phyloP scores from a whole-genome alignment of 2,329 filamentous ascomycete genomes.

The Incumbomyces lentus region DNA sequence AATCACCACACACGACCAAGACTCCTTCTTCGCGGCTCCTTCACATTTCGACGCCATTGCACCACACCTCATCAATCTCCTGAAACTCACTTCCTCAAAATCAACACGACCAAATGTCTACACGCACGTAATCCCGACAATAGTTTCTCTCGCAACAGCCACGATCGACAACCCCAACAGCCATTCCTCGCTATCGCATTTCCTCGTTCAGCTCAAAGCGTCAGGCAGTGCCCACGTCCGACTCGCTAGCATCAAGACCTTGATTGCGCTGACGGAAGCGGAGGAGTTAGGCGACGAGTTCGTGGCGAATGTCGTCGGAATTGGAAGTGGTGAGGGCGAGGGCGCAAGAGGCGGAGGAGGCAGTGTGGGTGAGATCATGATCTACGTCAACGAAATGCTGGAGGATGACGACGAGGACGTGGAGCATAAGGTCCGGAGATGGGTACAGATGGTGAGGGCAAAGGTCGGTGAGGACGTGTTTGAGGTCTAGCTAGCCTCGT shows the following conservation, averaged over 20 bases:
- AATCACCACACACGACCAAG: conserved; percentile 16
- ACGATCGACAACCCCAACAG: conserved; percentile 65
- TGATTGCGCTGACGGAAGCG: conserved; percentile 64
- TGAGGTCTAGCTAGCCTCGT: conserved; percentile 13
- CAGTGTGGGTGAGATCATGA: conserved; percentile 63
- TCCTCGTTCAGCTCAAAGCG: conserved; percentile 64
- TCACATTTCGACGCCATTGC: conserved; percentile 70
- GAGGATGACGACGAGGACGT: conserved; percentile 94
- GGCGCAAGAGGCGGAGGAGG: conserved; percentile 14
- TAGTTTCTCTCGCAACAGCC: conserved; percentile 43
- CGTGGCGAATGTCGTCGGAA: conserved; percentile 44
- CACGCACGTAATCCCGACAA: conserved; percentile 35
- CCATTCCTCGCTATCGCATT: conserved; percentile 76
- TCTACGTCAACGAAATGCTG: conserved; percentile 87
- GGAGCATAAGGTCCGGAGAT: conserved; percentile 76
- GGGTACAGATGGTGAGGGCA: conserved; percentile 83
- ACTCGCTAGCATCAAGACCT: conserved; percentile 69
- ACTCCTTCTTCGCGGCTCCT: conserved; percentile 42
- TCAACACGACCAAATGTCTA: conserved; percentile 46
- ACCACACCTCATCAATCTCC: conserved; percentile 58
- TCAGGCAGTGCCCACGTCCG: conserved; percentile 61
- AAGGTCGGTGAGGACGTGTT: conserved; percentile 67
- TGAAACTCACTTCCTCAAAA: conserved; percentile 36
- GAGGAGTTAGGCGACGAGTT: conserved; percentile 76
- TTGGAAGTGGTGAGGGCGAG: conserved; percentile 9